Conservation (phyloP, 192 early-diverging fungal genomes). For the Phlyctochytrium arcticum region DNA sequence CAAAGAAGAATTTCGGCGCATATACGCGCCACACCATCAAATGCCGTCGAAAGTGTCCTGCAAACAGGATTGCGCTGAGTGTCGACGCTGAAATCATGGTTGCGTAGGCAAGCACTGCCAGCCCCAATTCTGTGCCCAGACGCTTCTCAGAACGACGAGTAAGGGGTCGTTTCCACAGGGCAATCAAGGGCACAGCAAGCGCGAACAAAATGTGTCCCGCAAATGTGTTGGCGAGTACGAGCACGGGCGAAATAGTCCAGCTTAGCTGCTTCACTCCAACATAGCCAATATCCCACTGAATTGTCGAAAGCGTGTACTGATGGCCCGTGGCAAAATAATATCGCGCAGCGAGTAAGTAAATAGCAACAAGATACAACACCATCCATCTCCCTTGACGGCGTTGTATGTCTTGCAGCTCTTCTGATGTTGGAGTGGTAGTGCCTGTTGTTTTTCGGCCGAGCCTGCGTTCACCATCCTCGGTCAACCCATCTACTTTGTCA, state of each 20-base stretch:
- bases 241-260: constrained; percentile 62
- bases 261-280: constrained; percentile 75
- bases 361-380: constrained; percentile 41
- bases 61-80: constrained; percentile 50
- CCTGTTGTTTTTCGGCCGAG: not conserved
- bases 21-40: constrained; percentile 98
- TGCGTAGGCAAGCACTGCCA: constrained; percentile 28
- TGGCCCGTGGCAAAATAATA: constrained; percentile 90
- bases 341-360: constrained; percentile 40
- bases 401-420: not conserved
- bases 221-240: constrained; percentile 78
- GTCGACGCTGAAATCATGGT: constrained; percentile 41
- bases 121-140: constrained; percentile 35
- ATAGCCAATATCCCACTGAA: constrained; percentile 89
- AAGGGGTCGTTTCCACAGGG: constrained; percentile 52
- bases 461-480: not conserved
- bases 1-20: constrained; percentile 80
- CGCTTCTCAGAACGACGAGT: constrained; percentile 31
- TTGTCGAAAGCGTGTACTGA: constrained; percentile 81
- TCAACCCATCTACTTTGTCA: constrained; percentile 6
- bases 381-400: not conserved
- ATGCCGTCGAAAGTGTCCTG: constrained; percentile 74
- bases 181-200: constrained; percentile 56
- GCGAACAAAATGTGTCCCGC: constrained; percentile 38
- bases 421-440: not conserved